phyloP scores from a whole-genome alignment of 2,329 filamentous ascomycete species.

The Fusarium luffae region DNA sequence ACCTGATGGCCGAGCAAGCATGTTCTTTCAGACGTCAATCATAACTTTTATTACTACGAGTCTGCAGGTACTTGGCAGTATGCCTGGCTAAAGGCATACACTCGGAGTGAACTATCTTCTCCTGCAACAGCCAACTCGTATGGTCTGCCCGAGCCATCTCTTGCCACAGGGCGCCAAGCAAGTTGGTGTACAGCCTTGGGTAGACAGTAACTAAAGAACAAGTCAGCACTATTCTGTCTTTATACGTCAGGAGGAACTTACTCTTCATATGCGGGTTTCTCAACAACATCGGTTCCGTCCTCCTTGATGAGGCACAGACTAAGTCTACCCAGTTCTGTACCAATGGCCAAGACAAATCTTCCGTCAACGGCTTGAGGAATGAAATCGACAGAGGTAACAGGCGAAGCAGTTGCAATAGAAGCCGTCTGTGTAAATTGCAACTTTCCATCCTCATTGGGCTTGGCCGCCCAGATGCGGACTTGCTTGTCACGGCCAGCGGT shows the following conservation, averaged over 20 bases:
- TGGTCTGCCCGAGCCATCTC: constrained; percentile 43
- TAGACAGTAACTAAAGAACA: constrained; percentile 52
- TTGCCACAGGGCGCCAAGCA: constrained; percentile 69
- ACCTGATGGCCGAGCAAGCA: neutral
- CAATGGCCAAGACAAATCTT: constrained; percentile 62
- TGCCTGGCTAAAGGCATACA: constrained; percentile 59
- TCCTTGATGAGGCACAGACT: constrained; percentile 56
- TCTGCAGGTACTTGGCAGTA: constrained; percentile 40
- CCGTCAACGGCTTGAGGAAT: constrained; percentile 51
- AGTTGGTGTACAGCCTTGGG: constrained; percentile 75
- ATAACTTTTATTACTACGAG: constrained; percentile 30
- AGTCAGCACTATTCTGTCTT: constrained; percentile 23
- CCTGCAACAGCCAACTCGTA: constrained; percentile 65
- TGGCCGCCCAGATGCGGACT: constrained; percentile 75
- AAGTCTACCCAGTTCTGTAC: constrained; percentile 66
- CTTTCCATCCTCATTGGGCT: constrained; percentile 47
- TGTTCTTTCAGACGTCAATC: constrained; percentile 1
- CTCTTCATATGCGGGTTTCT: constrained; percentile 52
- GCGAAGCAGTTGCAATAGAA: constrained; percentile 64
- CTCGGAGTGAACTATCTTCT: constrained; percentile 69
- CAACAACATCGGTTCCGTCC: constrained; percentile 53
- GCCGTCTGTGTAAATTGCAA: constrained; percentile 62
- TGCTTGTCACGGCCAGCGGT: constrained; percentile 92
- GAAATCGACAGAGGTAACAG: constrained; percentile 80
- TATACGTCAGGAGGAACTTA: constrained; percentile 46